A percentile compares a stretch with the other conserved stretches of the same genome.
These are phyloP conservation scores for Penicillium roqueforti DNA, from an alignment of 495 filamentous ascomycete species.

Conservation along the genomic window DNA sequence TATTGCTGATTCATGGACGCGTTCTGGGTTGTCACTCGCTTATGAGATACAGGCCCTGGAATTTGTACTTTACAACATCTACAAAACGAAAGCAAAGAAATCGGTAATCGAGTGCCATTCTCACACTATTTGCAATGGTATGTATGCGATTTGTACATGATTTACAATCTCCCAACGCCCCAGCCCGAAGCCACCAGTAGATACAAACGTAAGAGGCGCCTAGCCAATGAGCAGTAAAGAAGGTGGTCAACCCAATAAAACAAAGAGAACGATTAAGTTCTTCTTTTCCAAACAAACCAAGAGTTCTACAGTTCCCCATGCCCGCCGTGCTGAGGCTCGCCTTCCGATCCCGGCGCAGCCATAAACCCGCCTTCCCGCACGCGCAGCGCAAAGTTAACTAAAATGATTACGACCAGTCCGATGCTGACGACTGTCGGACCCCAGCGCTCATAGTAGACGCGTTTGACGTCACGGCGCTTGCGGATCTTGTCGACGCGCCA, in stretches of 20 bases:
- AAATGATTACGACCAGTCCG: conserved; percentile 66
- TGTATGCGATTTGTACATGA: conserved; percentile 7
- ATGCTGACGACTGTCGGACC: conserved; percentile 79
- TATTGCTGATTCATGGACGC: no score
- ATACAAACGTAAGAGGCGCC: conserved; percentile 3
- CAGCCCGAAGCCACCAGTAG: not conserved
- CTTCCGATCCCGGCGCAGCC: conserved; percentile 12
- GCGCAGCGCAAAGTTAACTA: conserved; percentile 65
- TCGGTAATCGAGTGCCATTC: not conserved
- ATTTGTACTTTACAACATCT: no score
- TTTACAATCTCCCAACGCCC: conserved; percentile 5
- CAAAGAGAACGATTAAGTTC: not conserved
- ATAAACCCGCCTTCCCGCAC: conserved; percentile 35
- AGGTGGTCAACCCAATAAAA: not conserved
- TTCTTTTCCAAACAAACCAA: not conserved
- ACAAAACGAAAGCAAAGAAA: not conserved
- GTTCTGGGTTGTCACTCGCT: no score
- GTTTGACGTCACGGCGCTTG: conserved; percentile 67
- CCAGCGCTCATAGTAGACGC: conserved; percentile 77
- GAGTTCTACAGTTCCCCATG: conserved; percentile 17
- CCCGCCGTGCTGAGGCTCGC: conserved; percentile 4
- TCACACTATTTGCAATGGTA: conserved; percentile 6
- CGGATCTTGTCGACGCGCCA: conserved; percentile 84
- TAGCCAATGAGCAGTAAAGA: not conserved
- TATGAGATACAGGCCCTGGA: no score